These are phyloP conservation scores for Vanderwaltozyma polyspora DNA, from an alignment of 805 yeast species.

Conservation along the genomic window DNA sequence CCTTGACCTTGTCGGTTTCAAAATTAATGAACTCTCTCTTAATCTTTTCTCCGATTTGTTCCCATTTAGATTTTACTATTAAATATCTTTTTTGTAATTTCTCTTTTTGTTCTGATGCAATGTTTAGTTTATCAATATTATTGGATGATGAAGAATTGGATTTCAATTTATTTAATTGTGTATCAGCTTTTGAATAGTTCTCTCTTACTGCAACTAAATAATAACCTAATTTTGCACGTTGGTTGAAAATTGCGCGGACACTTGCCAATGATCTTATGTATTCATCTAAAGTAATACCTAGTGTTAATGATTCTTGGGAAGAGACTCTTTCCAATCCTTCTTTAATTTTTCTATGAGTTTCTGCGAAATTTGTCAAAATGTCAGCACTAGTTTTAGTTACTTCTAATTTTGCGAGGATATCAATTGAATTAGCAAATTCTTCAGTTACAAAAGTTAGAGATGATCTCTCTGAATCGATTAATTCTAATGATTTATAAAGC, in stretches of 20 bases:
- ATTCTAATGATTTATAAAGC: conserved; percentile 57
- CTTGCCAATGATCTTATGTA: conserved; percentile 71
- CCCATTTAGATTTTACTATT: conserved; percentile 46
- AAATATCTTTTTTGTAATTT: conserved; percentile 42
- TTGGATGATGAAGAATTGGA: conserved; percentile 23
- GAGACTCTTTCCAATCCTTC: conserved; percentile 69
- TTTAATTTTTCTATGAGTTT: conserved; percentile 55
- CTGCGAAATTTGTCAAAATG: conserved; percentile 58
- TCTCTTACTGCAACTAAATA: conserved; percentile 36
- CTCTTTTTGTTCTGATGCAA: conserved; percentile 47
- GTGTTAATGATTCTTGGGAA: conserved; percentile 71
- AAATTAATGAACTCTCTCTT: conserved; percentile 54
- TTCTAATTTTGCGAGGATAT: conserved; percentile 61
- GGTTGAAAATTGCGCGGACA: conserved; percentile 57
- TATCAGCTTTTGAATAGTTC: conserved; percentile 21
- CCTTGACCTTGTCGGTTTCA: conserved; percentile 66
- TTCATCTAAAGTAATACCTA: conserved; percentile 81
- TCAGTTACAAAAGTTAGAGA: conserved; percentile 59
- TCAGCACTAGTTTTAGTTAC: conserved; percentile 53
- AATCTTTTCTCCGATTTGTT: conserved; percentile 51
- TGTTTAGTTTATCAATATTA: conserved; percentile 54
- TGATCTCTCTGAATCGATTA: conserved; percentile 59
- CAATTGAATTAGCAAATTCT: conserved; percentile 48
- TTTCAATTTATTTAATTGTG: conserved; percentile 1
- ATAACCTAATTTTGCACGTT: conserved; percentile 47